Conservation (phyloP, 192 early-diverging fungal genomes). For the Mortierella alpina region DNA sequence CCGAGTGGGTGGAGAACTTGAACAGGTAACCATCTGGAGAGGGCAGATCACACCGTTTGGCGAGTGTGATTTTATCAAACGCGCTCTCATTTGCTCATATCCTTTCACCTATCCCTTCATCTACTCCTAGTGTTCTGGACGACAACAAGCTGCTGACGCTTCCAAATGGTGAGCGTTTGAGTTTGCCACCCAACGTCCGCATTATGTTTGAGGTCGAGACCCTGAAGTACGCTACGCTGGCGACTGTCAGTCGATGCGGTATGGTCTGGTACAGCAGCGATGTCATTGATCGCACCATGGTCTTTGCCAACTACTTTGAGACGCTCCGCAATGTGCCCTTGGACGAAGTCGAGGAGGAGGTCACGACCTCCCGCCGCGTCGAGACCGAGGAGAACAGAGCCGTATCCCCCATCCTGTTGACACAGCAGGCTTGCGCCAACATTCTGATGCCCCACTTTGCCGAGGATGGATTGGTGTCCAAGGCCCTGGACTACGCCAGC, state of each 20-base stretch:
- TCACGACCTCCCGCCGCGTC: constrained; percentile 50
- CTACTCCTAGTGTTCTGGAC: constrained; percentile 83
- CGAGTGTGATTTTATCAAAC: neutral
- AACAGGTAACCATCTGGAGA: constrained; percentile 58
- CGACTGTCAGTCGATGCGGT: constrained; percentile 98
- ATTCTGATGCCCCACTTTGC: constrained; percentile 79
- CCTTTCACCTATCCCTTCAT: neutral
- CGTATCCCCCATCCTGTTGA: constrained; percentile 69
- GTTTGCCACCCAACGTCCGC: constrained; percentile 93
- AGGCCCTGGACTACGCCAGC: constrained; percentile 74
- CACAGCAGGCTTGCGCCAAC: constrained; percentile 82
- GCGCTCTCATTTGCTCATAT: neutral
- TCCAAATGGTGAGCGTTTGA: constrained; percentile 98
- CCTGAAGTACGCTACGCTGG: constrained; percentile 96
- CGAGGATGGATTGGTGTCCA: constrained; percentile 79
- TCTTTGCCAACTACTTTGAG: constrained; percentile 85
- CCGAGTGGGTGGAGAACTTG: constrained; percentile 99
- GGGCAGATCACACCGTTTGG: neutral
- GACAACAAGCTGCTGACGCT: constrained; percentile 97
- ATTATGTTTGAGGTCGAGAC: constrained; percentile 99
- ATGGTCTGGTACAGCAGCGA: constrained; percentile 99
- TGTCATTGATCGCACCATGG: constrained; percentile 84
- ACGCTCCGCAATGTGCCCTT: constrained; percentile 78
- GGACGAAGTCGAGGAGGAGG: constrained; percentile 85
- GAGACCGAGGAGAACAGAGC: constrained; percentile 58